Evolutionary conservation across 345 rosid species (phyloP).

Genomic region (Syzygium oleosum): DNA sequence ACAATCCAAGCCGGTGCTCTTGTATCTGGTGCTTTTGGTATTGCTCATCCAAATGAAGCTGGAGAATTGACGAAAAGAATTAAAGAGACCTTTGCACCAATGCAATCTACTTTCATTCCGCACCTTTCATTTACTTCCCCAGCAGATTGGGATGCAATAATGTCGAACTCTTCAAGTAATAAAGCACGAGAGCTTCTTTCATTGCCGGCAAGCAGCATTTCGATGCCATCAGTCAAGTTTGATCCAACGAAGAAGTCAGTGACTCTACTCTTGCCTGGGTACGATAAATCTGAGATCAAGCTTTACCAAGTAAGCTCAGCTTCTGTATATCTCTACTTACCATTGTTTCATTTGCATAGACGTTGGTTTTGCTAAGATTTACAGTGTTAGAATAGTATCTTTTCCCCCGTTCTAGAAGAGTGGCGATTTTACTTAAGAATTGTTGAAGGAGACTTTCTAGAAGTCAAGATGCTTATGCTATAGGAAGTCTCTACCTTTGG

Average conservation of each 20-base stretch:
- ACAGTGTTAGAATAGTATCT: neutral
- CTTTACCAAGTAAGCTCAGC: conserved; percentile 58
- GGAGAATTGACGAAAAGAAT: conserved; percentile 16
- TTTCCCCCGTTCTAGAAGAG: neutral
- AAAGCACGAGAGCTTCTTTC: conserved; percentile 47
- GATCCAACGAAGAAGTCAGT: conserved; percentile 45
- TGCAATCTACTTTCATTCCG: conserved; percentile 56
- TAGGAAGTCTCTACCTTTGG: neutral
- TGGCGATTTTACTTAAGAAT: neutral
- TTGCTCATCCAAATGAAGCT: conserved; percentile 18
- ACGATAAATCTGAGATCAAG: conserved; percentile 88
- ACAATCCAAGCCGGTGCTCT: conserved; percentile 70
- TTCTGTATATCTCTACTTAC: neutral
- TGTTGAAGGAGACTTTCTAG: neutral
- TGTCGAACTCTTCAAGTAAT: conserved; percentile 24
- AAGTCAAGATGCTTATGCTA: neutral
- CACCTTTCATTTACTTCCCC: conserved; percentile 20
- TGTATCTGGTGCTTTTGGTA: conserved; percentile 59
- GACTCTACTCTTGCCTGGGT: conserved; percentile 86
- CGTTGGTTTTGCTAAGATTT: neutral
- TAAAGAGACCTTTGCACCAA: conserved; percentile 42
- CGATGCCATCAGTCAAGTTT: conserved; percentile 40
- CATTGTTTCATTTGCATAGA: neutral
- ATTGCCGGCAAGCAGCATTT: conserved; percentile 11
- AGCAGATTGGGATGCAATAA: conserved; percentile 51